These are phyloP conservation scores for Aspergillus phoenicis DNA, from an alignment of 2,329 filamentous ascomycete species.

Conservation along the genomic window DNA sequence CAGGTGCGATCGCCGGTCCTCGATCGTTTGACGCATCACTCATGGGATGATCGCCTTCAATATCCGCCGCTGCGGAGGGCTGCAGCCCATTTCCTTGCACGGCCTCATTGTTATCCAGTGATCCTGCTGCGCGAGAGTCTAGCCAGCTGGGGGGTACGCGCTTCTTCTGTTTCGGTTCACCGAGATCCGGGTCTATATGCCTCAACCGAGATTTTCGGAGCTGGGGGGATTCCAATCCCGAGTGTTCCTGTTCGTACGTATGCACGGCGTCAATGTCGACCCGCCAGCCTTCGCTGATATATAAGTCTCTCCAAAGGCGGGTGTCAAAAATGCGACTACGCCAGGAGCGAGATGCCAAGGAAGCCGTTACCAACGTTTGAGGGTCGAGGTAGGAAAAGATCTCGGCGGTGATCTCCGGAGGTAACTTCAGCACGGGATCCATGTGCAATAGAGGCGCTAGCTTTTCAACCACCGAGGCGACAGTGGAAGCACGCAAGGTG, in stretches of 20 bases:
- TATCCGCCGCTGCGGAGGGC: constrained; percentile 28
- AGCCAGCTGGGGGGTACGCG: constrained; percentile 51
- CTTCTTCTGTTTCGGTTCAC: constrained; percentile 57
- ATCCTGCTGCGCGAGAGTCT: constrained; percentile 41
- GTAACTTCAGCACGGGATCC: constrained; percentile 83
- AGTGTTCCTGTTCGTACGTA: constrained; percentile 62
- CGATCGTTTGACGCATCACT: constrained; percentile 39
- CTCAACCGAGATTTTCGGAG: constrained; percentile 51
- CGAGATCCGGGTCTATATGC: constrained; percentile 50
- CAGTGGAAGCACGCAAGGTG: constrained; percentile 75
- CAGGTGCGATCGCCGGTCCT: constrained; percentile 14
- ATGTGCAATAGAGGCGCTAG: constrained; percentile 85
- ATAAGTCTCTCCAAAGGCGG: constrained; percentile 82
- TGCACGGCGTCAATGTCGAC: constrained; percentile 67
- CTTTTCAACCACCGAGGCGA: constrained; percentile 77
- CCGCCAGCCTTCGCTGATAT: constrained; percentile 83
- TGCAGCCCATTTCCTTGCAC: constrained; percentile 9
- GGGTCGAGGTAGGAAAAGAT: constrained; percentile 86
- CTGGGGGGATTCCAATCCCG: constrained; percentile 39
- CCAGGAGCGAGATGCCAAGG: constrained; percentile 79
- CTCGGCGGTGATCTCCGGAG: constrained; percentile 86
- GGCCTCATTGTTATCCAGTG: constrained; percentile 7
- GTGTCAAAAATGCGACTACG: constrained; percentile 78
- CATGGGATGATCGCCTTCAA: constrained; percentile 49
- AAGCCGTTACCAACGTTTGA: constrained; percentile 75